Conservation (phyloP, 225 moss, liverwort and hornwort genomes). For the Polytrichum formosum region DNA sequence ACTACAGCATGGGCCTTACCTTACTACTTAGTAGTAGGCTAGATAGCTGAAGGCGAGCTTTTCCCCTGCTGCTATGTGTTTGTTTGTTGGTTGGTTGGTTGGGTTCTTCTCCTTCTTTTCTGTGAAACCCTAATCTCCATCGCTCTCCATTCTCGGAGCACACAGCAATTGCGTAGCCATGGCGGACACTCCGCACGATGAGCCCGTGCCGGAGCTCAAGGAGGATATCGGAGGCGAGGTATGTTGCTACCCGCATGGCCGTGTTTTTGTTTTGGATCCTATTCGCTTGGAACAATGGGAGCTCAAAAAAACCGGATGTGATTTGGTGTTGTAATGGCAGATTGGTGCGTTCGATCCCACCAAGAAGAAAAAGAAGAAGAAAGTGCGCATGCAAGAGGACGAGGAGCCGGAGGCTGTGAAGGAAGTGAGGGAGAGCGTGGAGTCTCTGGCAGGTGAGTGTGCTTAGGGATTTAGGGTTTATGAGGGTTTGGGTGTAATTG, state of each 20-base stretch:
- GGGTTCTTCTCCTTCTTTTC: too few relatives aligned
- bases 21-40: too few relatives aligned
- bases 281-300: not conserved
- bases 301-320: not conserved
- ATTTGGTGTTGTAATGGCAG: constrained; percentile 11
- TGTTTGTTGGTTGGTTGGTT: too few relatives aligned
- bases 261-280: not conserved
- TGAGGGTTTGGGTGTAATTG: too few relatives aligned
- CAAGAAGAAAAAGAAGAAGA: constrained; percentile 69
- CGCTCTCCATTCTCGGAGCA: not conserved
- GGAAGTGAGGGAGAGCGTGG: constrained; percentile 43
- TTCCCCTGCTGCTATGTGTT: too few relatives aligned
- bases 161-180: constrained; percentile 10
- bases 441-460: constrained; percentile 21
- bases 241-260: not conserved
- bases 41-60: too few relatives aligned
- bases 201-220: constrained; percentile 32
- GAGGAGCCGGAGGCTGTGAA: constrained; percentile 39
- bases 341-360: constrained; percentile 47
- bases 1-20: too few relatives aligned
- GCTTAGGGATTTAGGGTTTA: too few relatives aligned
- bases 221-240: constrained; percentile 50
- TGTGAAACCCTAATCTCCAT: too few relatives aligned
- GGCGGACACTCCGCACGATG: constrained; percentile 42
- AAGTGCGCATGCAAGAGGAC: constrained; percentile 38